A percentile compares a stretch with the other conserved stretches of the same genome.
Conservation (phyloP, 768 basidiomycete species). For the Trametes cingulata region DNA sequence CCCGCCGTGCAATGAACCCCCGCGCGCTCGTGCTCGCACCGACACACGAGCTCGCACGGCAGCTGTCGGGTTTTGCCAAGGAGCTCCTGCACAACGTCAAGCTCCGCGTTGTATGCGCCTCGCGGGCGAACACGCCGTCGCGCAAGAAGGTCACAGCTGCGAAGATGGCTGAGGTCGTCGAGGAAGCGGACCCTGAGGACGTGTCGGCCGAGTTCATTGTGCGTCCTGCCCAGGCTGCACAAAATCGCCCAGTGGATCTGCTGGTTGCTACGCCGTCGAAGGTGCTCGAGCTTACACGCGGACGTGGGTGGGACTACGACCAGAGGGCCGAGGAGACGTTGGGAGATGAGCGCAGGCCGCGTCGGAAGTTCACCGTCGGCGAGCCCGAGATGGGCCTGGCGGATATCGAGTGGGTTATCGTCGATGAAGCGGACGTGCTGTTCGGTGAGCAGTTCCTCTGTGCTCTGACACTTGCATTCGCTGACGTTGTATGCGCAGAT, state of each 20-base stretch:
- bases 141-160: slow-evolving; percentile 41
- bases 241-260: slow-evolving; percentile 46
- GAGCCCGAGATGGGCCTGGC: slow-evolving; percentile 62
- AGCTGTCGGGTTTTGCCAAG: slow-evolving; percentile 76
- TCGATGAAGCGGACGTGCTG: slow-evolving; percentile 91
- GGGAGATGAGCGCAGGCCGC: slow-evolving; percentile 28
- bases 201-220: slow-evolving; percentile 28
- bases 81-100: slow-evolving; percentile 71
- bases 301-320: slow-evolving; percentile 52
- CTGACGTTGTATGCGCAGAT: slow-evolving; percentile 46
- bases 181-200: slow-evolving; percentile 23
- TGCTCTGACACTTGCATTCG: too few relatives aligned
- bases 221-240: slow-evolving; percentile 12
- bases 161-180: slow-evolving; percentile 44
- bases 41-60: slow-evolving; percentile 86
- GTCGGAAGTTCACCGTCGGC: slow-evolving; percentile 44
- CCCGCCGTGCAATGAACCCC: slow-evolving; percentile 51
- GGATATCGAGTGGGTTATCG: slow-evolving; percentile 83
- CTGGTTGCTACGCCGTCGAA: slow-evolving; percentile 68
- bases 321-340: slow-evolving; percentile 24
- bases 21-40: slow-evolving; percentile 83
- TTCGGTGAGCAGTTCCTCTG: slow-evolving; percentile 64
- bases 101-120: slow-evolving; percentile 72
- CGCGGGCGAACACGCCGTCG: slow-evolving; percentile 51
- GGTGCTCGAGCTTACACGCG: slow-evolving; percentile 58